Conservation (phyloP, 208 protist species). For the Herpetomonas tarakana region DNA sequence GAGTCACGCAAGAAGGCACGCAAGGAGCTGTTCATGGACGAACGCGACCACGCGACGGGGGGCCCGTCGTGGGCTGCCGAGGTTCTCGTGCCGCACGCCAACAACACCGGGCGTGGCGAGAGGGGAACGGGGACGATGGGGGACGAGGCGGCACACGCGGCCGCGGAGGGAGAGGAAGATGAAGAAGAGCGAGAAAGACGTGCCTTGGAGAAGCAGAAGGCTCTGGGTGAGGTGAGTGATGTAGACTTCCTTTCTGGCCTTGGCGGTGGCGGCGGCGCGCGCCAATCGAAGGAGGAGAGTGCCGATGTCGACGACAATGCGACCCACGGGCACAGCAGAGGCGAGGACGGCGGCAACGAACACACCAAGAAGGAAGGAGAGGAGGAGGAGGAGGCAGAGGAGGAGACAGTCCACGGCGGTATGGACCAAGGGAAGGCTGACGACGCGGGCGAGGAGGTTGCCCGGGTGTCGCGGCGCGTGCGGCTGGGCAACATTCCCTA, state of each 20-base stretch:
- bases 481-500: conserved; percentile 96
- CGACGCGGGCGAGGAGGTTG: conserved; percentile 39
- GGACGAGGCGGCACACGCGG: too few relatives aligned
- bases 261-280: not conserved
- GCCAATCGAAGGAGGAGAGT: not conserved
- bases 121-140: too few relatives aligned
- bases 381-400: conserved; percentile 1
- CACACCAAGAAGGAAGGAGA: conserved; percentile 1
- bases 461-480: conserved; percentile 84
- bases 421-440: not conserved
- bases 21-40: conserved; percentile 63
- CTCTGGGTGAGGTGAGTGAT: conserved; percentile 67
- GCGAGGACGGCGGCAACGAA: conserved; percentile 2
- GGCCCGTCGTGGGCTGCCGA: conserved; percentile 74
- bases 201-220: conserved; percentile 57
- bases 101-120: not conserved
- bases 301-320: conserved; percentile 6
- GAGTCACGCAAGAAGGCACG: conserved; percentile 8
- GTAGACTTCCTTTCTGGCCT: conserved; percentile 72
- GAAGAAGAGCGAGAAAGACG: conserved; percentile 19
- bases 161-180: conserved; percentile 6
- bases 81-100: conserved; percentile 47
- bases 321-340: not conserved
- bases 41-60: conserved; percentile 46
- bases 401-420: not conserved